phyloP scores from a whole-genome alignment of 2,329 filamentous ascomycete species.

The Aureobasidium sp. region DNA sequence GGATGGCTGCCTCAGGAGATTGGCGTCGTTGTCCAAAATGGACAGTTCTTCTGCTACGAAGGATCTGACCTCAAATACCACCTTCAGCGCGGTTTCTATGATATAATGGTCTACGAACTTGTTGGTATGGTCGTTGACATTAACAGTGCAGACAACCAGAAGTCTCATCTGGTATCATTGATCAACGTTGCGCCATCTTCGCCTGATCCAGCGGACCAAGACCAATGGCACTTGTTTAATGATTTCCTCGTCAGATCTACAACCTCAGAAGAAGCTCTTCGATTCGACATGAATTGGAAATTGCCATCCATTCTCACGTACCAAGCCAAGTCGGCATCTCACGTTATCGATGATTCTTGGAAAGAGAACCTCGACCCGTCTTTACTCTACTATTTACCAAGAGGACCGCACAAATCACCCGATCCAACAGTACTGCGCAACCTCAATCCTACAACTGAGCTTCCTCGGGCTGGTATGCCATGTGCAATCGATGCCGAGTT shows the following conservation, averaged over 20 bases:
- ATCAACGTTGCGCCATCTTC: constrained; percentile 72
- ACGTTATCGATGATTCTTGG: constrained; percentile 80
- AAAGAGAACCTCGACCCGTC: constrained; percentile 76
- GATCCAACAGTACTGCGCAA: constrained; percentile 53
- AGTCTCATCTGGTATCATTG: constrained; percentile 84
- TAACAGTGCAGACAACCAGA: constrained; percentile 75
- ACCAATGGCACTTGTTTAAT: constrained; percentile 93
- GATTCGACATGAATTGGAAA: constrained; percentile 90
- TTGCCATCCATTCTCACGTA: constrained; percentile 80
- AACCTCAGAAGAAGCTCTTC: constrained; percentile 72
- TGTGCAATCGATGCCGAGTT: constrained; percentile 95
- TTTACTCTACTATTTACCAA: constrained; percentile 57
- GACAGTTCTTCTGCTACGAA: constrained; percentile 93
- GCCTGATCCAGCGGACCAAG: constrained; percentile 50
- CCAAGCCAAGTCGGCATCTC: constrained; percentile 73
- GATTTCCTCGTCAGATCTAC: constrained; percentile 87
- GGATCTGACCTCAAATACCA: constrained; percentile 80
- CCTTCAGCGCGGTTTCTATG: constrained; percentile 69
- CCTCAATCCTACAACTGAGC: constrained; percentile 54
- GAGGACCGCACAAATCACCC: constrained; percentile 32
- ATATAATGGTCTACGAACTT: constrained; percentile 83
- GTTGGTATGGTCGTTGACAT: constrained; percentile 88
- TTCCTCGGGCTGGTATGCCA: constrained; percentile 58
- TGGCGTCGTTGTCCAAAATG: constrained; percentile 80
- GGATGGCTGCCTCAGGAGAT: constrained; percentile 93